Evolutionary conservation across 1,284 basidiomycete species (phyloP), one percentile per base, ranked within the genome.

Genomic region (Cryptococcus jaspeensis): DNA sequence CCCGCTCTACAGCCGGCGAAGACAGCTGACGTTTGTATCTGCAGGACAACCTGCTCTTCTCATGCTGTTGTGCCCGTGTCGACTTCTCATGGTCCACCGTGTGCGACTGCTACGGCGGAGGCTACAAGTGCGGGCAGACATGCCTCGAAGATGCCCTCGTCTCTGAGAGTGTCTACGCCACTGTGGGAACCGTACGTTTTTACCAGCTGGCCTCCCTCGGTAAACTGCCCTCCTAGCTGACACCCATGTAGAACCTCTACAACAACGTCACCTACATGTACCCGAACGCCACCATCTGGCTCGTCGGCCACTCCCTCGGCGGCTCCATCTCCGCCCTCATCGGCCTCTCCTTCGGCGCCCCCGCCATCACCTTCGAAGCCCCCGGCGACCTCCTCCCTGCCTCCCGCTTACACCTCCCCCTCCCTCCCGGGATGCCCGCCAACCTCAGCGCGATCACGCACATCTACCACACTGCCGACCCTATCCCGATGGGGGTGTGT

Each of bases 41-140:
- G 1, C 61, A 80, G 77, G 93, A 97, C 77, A 98, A 98, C 66
- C 75, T 99, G n/a, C 80, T 98, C 53, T 99, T 98, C 78, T 97
- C 92, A 53, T 99, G 95, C 78, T 99, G 95, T 78, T 99, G 95
- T 75, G 96, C 96, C 0, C 82, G 86, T 18, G 85, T 99, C 23
- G 91, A 91, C 71, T 96, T 92, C 85, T 87, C 90, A 5, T 99
- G 95, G 95, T 86, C 88, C 42, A 85, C 92, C 0, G 95, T 98
- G 5, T 99, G 96, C 75, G 90, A 87, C 58, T 99, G 95, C 76
- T 90, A 89, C 76, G 81, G 85, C 2, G 86, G 89, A 23, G 85
- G 86, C 2, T 88, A 86, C 82, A 87, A 87, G 66, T 99, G 95
- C 76, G 85, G 91, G 64, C 83, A 87, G 70, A 80, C 84, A 25